These are phyloP conservation scores for Trametes coccinea DNA, from an alignment of 768 basidiomycete species.

Conservation along the genomic window DNA sequence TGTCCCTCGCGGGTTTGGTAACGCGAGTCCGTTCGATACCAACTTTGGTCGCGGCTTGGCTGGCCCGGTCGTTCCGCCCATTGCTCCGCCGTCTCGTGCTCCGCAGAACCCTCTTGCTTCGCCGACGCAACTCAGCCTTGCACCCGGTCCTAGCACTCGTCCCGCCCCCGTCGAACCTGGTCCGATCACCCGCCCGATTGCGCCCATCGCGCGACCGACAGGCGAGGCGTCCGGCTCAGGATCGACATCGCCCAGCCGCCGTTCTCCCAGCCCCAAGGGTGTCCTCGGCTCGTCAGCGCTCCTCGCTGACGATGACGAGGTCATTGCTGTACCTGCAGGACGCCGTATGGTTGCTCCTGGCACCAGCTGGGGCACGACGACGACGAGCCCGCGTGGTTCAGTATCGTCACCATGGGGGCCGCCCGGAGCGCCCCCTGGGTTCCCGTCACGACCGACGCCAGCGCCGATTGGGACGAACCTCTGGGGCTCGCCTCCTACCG, in stretches of 20 bases:
- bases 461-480: constrained; percentile 31
- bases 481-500: constrained; percentile 19
- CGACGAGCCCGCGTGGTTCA: constrained; percentile 45
- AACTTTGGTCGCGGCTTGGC: constrained; percentile 46
- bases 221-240: constrained; percentile 52
- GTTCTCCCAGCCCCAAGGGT: constrained; percentile 61
- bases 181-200: constrained; percentile 59
- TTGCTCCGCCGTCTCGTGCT: constrained; percentile 36
- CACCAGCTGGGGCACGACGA: constrained; percentile 51
- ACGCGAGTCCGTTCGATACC: constrained; percentile 52
- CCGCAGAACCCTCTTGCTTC: constrained; percentile 39
- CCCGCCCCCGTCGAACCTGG: constrained; percentile 50
- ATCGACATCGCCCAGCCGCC: constrained; percentile 57
- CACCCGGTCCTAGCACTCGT: constrained; percentile 52
- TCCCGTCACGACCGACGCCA: constrained; percentile 25
- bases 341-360: constrained; percentile 38
- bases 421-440: constrained; percentile 34
- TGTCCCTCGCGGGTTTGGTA: constrained; percentile 54
- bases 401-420: constrained; percentile 49
- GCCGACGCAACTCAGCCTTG: constrained; percentile 38
- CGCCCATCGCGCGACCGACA: constrained; percentile 68
- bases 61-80: constrained; percentile 29
- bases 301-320: constrained; percentile 79
- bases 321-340: constrained; percentile 54
- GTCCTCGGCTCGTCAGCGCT: constrained; percentile 77